Conservation (phyloP, 768 basidiomycete genomes). For the Atractiella rhizophila region DNA sequence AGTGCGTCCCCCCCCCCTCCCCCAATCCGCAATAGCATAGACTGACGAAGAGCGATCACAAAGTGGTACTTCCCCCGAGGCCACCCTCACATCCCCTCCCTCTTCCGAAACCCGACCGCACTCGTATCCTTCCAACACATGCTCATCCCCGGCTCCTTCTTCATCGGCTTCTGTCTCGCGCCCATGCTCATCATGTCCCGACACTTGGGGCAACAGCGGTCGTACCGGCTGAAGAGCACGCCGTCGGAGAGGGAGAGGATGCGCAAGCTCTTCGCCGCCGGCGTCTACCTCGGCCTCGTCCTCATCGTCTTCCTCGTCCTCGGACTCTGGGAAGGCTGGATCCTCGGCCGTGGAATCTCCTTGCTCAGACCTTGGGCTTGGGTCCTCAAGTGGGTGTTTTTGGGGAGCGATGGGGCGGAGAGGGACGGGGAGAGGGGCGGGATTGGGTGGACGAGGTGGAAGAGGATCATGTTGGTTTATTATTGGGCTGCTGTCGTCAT, state of each 20-base stretch:
- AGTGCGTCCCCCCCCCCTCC: conserved; percentile 28
- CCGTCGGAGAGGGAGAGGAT: conserved; percentile 63
- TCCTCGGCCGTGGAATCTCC: conserved; percentile 34
- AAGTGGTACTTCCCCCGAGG: conserved; percentile 27
- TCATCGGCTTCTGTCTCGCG: conserved; percentile 82
- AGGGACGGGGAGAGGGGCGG: background rate
- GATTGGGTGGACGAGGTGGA: conserved; percentile 32
- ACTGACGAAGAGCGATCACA: background rate
- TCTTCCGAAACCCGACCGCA: conserved; percentile 76
- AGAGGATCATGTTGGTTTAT: conserved; percentile 42
- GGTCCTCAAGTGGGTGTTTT: conserved; percentile 9
- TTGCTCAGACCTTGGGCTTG: conserved; percentile 15
- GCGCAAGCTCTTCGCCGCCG: conserved; percentile 55
- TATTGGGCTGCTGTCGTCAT: conserved; percentile 65
- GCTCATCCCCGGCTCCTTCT: conserved; percentile 66
- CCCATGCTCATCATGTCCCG: conserved; percentile 77
- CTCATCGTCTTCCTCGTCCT: conserved; percentile 58
- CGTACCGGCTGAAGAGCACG: conserved; percentile 34
- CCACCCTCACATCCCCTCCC: conserved; percentile 57
- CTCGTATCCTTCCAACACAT: conserved; percentile 76
- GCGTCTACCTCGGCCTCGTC: conserved; percentile 51
- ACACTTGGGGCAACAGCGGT: conserved; percentile 62
- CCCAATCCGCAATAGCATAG: background rate
- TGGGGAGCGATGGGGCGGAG: conserved; percentile 13
- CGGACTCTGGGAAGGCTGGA: conserved; percentile 73